Conservation (phyloP, 2,329 filamentous ascomycete species). For the Cordyceps tenuipes region DNA sequence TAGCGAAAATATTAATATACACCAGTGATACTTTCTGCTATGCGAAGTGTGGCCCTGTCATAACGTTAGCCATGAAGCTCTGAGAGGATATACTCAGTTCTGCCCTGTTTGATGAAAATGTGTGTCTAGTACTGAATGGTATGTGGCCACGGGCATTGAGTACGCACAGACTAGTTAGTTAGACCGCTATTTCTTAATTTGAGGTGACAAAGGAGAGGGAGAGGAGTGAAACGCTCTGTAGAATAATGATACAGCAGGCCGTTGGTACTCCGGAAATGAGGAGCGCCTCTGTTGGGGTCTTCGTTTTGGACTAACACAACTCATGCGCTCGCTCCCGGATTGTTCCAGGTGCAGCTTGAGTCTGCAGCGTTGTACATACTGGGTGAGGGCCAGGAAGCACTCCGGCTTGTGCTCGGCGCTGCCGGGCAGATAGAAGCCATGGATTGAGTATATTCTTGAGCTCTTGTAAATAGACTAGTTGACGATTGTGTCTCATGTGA, state of each 20-base stretch:
- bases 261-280: neutral
- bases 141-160: neutral
- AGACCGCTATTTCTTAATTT: neutral
- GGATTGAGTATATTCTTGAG: neutral
- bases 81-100: neutral
- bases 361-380: neutral
- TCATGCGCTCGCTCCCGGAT: neutral
- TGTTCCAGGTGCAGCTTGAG: neutral
- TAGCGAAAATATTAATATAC: neutral
- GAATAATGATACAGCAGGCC: too few species aligned
- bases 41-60: neutral
- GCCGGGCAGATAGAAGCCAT: neutral
- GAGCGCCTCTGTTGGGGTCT: neutral
- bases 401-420: neutral
- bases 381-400: neutral
- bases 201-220: neutral
- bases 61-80: neutral
- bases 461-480: too few species aligned
- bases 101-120: neutral
- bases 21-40: neutral
- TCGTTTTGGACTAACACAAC: neutral
- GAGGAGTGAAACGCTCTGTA: too few species aligned
- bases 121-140: too few species aligned
- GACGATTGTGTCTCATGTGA: too few species aligned
- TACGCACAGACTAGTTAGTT: neutral